Evolutionary conservation across 2,329 filamentous ascomycete species (phyloP).

Genomic region (Fusarium ambrosium): DNA sequence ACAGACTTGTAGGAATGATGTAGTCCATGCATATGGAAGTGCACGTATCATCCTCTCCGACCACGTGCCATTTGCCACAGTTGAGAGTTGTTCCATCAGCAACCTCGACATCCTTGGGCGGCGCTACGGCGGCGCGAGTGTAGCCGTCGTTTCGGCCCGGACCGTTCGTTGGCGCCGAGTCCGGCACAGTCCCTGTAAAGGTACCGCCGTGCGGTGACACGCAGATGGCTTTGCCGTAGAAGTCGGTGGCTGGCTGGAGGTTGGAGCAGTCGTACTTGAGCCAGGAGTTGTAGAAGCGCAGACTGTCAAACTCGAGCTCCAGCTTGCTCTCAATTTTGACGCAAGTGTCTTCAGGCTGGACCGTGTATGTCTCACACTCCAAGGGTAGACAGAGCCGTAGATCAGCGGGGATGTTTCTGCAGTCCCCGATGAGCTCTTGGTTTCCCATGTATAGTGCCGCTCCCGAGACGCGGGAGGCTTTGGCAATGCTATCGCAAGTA

Average conservation of each 20-base stretch:
- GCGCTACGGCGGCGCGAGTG: not conserved
- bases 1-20: not conserved
- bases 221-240: not conserved
- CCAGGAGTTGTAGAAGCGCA: not conserved
- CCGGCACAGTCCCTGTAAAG: not conserved
- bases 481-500: conserved; percentile 37
- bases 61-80: conserved; percentile 17
- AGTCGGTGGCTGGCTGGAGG: not conserved
- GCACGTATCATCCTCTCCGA: conserved; percentile 10
- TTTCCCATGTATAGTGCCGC: conserved; percentile 32
- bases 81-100: conserved; percentile 18
- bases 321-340: not conserved
- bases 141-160: too few species aligned
- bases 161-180: not conserved
- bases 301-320: not conserved
- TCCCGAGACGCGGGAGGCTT: conserved; percentile 21
- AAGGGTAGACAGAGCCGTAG: conserved; percentile 20
- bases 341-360: not conserved
- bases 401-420: conserved; percentile 16
- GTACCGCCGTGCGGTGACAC: not conserved
- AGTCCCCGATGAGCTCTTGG: conserved; percentile 22
- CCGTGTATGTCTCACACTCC: not conserved
- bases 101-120: conserved; percentile 6
- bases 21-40: not conserved
- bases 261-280: not conserved